A percentile compares a stretch with the other conserved stretches of the same genome.
Conservation (phyloP, 2,329 filamentous ascomycete species). For the Penicillium sp. region DNA sequence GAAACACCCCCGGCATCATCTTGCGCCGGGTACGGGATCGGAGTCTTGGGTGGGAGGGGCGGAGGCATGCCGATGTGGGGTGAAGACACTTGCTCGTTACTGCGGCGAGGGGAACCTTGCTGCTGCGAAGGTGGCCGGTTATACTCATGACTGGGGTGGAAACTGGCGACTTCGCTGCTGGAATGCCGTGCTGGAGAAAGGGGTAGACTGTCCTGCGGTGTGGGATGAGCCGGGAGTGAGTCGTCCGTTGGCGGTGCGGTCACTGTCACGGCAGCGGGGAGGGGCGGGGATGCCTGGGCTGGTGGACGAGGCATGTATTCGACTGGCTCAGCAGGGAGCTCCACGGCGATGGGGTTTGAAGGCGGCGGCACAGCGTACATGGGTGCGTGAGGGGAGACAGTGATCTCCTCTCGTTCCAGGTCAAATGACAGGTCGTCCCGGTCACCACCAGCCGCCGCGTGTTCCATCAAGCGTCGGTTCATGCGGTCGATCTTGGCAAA, state of each 20-base stretch:
- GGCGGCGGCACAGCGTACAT: constrained; percentile 38
- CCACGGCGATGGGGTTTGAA: constrained; percentile 52
- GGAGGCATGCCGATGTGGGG: constrained; percentile 50
- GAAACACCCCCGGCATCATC: constrained; percentile 29
- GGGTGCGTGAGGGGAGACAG: constrained; percentile 21
- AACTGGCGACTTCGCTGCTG: constrained; percentile 27
- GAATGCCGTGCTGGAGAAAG: constrained; percentile 29
- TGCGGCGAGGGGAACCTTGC: constrained; percentile 34
- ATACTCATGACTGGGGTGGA: constrained; percentile 41
- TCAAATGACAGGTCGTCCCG: constrained; percentile 29
- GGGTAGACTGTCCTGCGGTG: constrained; percentile 27
- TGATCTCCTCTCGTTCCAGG: constrained; percentile 29
- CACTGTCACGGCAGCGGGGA: constrained; percentile 20
- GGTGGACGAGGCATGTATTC: constrained; percentile 33
- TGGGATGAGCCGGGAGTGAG: constrained; percentile 29
- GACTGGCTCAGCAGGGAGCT: constrained; percentile 56
- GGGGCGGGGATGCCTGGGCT: constrained; percentile 15
- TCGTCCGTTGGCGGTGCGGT: constrained; percentile 32
- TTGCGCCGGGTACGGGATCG: constrained; percentile 55
- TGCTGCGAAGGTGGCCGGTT: constrained; percentile 31
- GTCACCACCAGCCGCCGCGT: constrained; percentile 37
- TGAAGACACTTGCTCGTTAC: constrained; percentile 33
- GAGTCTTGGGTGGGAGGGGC: constrained; percentile 74
- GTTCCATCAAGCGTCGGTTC: constrained; percentile 63
- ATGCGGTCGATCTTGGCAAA: constrained; percentile 79